A percentile compares a stretch with the other conserved stretches of the same genome.
These are phyloP conservation scores for Solanum clarkiae DNA, from an alignment of 257 asterid species.

Conservation along the genomic window DNA sequence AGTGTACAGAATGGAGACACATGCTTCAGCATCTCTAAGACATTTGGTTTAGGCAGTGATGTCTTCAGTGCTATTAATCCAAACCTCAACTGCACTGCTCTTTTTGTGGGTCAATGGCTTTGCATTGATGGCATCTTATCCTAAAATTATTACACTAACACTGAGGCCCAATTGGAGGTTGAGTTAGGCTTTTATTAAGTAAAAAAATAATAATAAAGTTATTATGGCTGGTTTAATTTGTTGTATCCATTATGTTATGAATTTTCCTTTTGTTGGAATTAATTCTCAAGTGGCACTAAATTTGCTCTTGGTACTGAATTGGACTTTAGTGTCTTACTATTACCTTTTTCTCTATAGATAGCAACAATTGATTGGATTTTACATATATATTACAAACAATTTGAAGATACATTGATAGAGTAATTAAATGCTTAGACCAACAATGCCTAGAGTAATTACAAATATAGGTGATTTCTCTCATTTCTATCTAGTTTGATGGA, in stretches of 20 bases:
- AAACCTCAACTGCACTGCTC: constrained; percentile 30
- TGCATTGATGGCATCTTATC: constrained; percentile 24
- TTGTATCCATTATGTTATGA: background rate
- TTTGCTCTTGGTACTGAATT: background rate
- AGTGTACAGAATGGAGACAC: constrained; percentile 35
- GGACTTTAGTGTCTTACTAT: background rate
- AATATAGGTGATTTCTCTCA: no score
- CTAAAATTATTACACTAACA: background rate
- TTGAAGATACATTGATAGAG: background rate
- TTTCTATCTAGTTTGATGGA: no score
- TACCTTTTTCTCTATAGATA: no score
- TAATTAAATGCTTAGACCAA: background rate
- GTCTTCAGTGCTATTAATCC: constrained; percentile 31
- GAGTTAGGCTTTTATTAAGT: background rate
- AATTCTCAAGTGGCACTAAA: background rate
- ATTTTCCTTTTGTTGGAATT: background rate
- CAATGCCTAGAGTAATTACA: no score
- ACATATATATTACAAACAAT: no score
- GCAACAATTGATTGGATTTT: no score
- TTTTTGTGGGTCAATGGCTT: constrained; percentile 57
- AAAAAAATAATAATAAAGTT: background rate
- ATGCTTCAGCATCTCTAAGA: constrained; percentile 16
- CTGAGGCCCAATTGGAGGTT: background rate
- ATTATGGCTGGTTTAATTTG: background rate
- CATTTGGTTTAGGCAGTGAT: background rate